Percentiles rank a stretch among this genome's conserved stretches.
Evolutionary conservation across 768 basidiomycete genomes (phyloP).

Genomic region (Leucocoprinus leucothites): DNA sequence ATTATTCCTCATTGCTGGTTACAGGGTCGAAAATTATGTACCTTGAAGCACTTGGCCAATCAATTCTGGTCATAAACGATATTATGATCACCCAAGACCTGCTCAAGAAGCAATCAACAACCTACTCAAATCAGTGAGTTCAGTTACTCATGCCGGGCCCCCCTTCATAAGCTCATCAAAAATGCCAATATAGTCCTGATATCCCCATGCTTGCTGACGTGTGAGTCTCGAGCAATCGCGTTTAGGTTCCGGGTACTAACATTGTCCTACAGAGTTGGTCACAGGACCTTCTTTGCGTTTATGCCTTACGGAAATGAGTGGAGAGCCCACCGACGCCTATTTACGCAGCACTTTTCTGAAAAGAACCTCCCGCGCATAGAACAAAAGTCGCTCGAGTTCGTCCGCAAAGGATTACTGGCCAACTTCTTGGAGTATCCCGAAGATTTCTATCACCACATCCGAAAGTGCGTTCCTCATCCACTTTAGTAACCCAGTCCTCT

Average conservation of each 20-base stretch:
- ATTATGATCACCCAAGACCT: constrained; percentile 23
- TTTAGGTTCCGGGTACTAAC: neutral
- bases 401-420: constrained; percentile 9
- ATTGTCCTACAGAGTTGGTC: constrained; percentile 2
- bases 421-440: constrained; percentile 7
- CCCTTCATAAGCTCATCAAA: neutral
- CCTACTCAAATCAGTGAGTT: constrained; percentile 22
- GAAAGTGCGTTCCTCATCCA: neutral
- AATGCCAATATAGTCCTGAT: neutral
- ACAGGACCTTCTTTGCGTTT: constrained; percentile 3
- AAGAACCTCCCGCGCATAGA: constrained; percentile 7
- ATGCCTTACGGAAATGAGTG: constrained; percentile 15
- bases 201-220: constrained; percentile 9
- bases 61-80: constrained; percentile 24
- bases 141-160: neutral
- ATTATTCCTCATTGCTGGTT: neutral
- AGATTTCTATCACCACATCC: constrained; percentile 6
- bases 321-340: constrained; percentile 13
- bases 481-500: no score
- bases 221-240: neutral
- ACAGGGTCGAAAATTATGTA: constrained; percentile 18
- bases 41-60: constrained; percentile 23
- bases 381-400: constrained; percentile 1
- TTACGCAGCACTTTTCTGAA: constrained; percentile 12
- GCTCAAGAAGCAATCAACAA: constrained; percentile 25